Evolutionary conservation across 108 stramenopile genomes (phyloP), one percentile per base, ranked within the genome.

Genomic region (Cyclostephanos invisitatus): DNA sequence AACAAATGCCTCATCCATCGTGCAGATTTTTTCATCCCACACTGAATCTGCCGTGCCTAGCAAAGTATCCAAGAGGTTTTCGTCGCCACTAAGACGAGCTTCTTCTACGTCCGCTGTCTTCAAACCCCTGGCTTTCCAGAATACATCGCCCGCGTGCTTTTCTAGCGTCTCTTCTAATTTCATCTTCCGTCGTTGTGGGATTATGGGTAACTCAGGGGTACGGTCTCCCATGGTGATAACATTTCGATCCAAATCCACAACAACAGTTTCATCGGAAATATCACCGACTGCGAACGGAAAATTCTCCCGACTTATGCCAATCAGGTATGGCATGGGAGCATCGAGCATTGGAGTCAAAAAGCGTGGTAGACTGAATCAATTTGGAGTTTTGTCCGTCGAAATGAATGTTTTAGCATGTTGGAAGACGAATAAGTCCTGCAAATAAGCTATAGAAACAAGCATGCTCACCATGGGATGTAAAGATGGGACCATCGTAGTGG

Each of bases 401-500:
- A 57, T 32, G 18, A 27, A 27, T n/a, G 17, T n/a, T 4, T 32
- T 28, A 28, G 25, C 4, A 57, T 5, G 24, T n/a, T 1, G 6
- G 5, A 28, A 57, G 17, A 32, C 28, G 27, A 57, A 57, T 0
- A 3, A 28, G 37, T 24, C 3, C 0, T 46, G 44, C 14, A 46
- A 54, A 54, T 18, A 54, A 54, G 9, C 53, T 25, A 25, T 2
- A 27, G 11, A 25, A 54, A 54, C 6, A 21, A 61, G 44, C 28
- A 57, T 42, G 5, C 60, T 37, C 21, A 61, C 60, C 60, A 61
- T 4, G 96, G 96, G 50, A 97, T 89, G 58, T 97, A 97, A 55
- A 93, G 67, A 63, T 97, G 94, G 49, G 84, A 89, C 98, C 97
- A 99, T 72, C 86, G 81, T 84, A 99, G 89, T 17, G 98, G 98